Evolutionary conservation across 192 early-diverging fungal genomes (phyloP).

Genomic region (Rhizoclosmatium globosum): DNA sequence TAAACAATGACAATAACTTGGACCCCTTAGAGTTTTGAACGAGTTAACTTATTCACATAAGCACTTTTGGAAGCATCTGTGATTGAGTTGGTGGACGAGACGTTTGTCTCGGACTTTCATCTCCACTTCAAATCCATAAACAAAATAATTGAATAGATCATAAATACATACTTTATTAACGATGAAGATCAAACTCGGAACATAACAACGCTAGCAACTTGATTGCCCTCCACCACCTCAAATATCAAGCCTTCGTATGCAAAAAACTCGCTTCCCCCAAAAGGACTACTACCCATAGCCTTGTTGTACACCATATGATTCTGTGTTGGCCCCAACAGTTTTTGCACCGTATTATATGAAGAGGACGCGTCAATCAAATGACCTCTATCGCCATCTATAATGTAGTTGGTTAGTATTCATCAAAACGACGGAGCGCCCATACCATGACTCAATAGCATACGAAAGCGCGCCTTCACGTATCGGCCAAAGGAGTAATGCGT

Average conservation of each 20-base stretch:
- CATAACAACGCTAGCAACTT: slow-evolving; percentile 19
- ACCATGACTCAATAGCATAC: slow-evolving; percentile 22
- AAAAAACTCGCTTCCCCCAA: slow-evolving; percentile 29
- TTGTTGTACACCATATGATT: slow-evolving; percentile 29
- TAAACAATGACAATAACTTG: too few species aligned
- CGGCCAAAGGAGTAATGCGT: slow-evolving; percentile 13
- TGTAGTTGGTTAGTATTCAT: not conserved
- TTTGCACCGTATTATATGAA: slow-evolving; percentile 7
- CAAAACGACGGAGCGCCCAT: not conserved
- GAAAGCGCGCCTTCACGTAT: slow-evolving; percentile 1
- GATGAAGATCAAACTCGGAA: slow-evolving; percentile 19
- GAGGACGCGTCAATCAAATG: slow-evolving; percentile 6
- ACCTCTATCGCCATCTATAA: slow-evolving; percentile 6
- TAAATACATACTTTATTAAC: too few species aligned
- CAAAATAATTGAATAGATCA: too few species aligned
- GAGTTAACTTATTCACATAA: too few species aligned
- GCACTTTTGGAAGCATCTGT: too few species aligned
- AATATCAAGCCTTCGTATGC: slow-evolving; percentile 29
- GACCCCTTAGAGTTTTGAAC: too few species aligned
- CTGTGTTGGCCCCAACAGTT: slow-evolving; percentile 11
- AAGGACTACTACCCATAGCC: slow-evolving; percentile 25
- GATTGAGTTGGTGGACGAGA: too few species aligned
- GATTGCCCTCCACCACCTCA: slow-evolving; percentile 26
- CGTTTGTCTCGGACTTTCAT: too few species aligned
- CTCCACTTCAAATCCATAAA: too few species aligned